A percentile compares a stretch with the other conserved stretches of the same genome.
phyloP scores from a whole-genome alignment of 495 filamentous ascomycete species.

The Penicillium malachiteum region DNA sequence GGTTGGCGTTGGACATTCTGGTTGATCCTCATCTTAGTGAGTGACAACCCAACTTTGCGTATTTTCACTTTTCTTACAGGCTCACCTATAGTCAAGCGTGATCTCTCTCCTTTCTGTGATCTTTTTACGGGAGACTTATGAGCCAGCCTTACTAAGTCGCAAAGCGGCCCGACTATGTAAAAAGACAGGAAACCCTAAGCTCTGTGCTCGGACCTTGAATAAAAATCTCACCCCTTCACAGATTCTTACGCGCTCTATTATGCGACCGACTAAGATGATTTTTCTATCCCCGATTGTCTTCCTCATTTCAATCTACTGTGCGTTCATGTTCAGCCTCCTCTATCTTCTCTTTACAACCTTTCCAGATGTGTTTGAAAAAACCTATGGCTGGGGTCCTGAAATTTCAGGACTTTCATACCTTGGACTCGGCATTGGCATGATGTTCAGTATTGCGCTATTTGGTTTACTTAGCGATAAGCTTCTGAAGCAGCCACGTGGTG shows the following conservation, averaged over 20 bases:
- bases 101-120: conserved; percentile 38
- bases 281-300: conserved; percentile 39
- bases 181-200: conserved; percentile 49
- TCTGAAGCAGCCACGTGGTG: conserved; percentile 6
- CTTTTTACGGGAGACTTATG: conserved; percentile 68
- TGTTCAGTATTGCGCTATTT: conserved; percentile 25
- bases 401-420: conserved; percentile 37
- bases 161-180: conserved; percentile 60
- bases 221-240: conserved; percentile 47
- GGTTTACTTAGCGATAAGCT: conserved; percentile 20
- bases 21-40: conserved; percentile 39
- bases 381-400: conserved; percentile 30
- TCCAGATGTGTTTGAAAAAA: conserved; percentile 29
- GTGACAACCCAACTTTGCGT: background rate
- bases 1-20: conserved; percentile 52
- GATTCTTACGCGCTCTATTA: conserved; percentile 32
- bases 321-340: conserved; percentile 33
- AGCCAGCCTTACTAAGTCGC: conserved; percentile 65
- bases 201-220: conserved; percentile 49
- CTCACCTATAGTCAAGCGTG: conserved; percentile 8
- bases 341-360: conserved; percentile 46
- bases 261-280: conserved; percentile 33
- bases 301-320: conserved; percentile 31
- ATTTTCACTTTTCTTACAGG: background rate
- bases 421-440: conserved; percentile 32